phyloP scores from a whole-genome alignment of 306 rosid genomes.

The Quillaja saponaria region DNA sequence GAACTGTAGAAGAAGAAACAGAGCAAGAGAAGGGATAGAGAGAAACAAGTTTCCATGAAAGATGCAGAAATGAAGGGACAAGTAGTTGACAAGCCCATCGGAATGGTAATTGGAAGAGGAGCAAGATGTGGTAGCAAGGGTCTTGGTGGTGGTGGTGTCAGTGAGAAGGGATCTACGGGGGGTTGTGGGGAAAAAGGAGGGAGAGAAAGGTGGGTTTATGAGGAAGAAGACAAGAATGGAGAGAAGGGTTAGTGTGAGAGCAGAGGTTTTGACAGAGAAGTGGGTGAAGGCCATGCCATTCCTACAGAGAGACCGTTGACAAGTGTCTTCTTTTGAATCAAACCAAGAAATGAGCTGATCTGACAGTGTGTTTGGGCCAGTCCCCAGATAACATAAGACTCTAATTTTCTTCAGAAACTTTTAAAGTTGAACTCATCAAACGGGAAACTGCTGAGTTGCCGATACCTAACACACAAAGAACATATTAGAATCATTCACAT shows the following conservation, averaged over 20 bases:
- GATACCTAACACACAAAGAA: too few species aligned
- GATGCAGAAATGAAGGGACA: conserved; percentile 48
- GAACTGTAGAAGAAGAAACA: conserved; percentile 71
- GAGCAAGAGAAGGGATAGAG: conserved; percentile 53
- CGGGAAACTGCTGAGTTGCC: too few species aligned
- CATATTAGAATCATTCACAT: too few species aligned
- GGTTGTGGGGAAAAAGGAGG: background rate
- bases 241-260: conserved; percentile 31
- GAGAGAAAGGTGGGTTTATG: conserved; percentile 33
- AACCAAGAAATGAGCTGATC: too few species aligned
- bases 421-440: too few species aligned
- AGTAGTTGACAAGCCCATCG: conserved; percentile 62
- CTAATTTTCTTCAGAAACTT: too few species aligned
- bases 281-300: conserved; percentile 74
- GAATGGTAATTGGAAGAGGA: conserved; percentile 32
- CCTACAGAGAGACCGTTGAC: too few species aligned
- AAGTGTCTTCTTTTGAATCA: too few species aligned
- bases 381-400: too few species aligned
- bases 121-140: conserved; percentile 32
- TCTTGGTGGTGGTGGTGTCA: background rate
- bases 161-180: conserved; percentile 53
- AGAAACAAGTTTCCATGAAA: conserved; percentile 34
- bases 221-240: conserved; percentile 43
- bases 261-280: conserved; percentile 28
- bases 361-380: too few species aligned